Percentiles rank a stretch among this genome's conserved stretches.
Evolutionary conservation across 1,284 basidiomycete species (phyloP).

Genomic region (Meripilus lineatus): DNA sequence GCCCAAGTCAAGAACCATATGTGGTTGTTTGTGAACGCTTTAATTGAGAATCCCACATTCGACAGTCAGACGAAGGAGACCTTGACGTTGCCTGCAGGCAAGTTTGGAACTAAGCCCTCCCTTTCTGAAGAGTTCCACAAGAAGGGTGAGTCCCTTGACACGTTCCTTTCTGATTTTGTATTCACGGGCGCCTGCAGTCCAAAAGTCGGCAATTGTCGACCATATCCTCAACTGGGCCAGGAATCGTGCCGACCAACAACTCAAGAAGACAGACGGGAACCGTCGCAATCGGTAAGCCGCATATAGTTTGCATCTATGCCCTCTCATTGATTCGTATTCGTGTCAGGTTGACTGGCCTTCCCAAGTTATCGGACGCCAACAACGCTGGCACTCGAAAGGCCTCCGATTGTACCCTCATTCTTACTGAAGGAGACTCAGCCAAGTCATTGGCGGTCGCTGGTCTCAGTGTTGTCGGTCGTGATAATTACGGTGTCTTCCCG

Average conservation of each 20-base stretch:
- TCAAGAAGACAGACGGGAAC: conserved; percentile 95
- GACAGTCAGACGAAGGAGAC: conserved; percentile 99
- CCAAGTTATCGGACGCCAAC: conserved; percentile 96
- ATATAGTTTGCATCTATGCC: not conserved
- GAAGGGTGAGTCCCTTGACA: conserved; percentile 60
- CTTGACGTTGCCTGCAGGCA: conserved; percentile 82
- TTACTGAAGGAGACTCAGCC: conserved; percentile 99
- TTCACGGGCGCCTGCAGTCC: conserved; percentile 44
- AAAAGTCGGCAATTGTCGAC: conserved; percentile 90
- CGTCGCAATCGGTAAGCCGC: conserved; percentile 76
- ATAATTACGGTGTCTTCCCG: conserved; percentile 97
- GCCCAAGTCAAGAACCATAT: conserved; percentile 96
- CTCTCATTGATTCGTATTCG: not conserved
- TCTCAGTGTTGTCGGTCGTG: conserved; percentile 91
- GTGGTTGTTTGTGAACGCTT: conserved; percentile 97
- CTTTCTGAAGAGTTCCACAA: conserved; percentile 94
- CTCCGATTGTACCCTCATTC: conserved; percentile 87
- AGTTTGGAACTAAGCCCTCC: conserved; percentile 85
- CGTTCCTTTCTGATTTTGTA: not conserved
- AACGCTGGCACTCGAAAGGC: conserved; percentile 89
- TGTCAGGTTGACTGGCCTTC: conserved; percentile 80
- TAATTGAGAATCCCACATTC: conserved; percentile 98
- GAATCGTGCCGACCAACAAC: conserved; percentile 93
- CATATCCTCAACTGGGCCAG: conserved; percentile 94
- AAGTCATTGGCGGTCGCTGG: conserved; percentile 96